Base-by-base conservation (phyloP, 2,329 filamentous ascomycete genomes). In the Penicillium sp. region DNA sequence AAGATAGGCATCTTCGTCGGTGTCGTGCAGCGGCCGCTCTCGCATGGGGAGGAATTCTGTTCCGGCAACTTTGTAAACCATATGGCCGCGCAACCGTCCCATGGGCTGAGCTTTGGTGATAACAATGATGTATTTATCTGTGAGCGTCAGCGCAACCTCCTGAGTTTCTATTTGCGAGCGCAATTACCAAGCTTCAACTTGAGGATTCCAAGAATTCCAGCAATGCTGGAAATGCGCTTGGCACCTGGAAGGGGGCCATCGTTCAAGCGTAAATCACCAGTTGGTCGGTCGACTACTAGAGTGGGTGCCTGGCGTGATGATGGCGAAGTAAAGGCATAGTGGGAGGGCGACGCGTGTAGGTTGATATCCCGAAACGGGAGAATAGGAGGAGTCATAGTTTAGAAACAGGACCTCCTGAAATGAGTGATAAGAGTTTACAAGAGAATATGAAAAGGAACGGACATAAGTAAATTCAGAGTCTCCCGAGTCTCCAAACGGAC, bases 241-340 rank as follows among this genome's bases (percentile, higher is more conserved):
- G 86, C 87, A 29, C 88, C 86, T 52, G 89, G 81, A 48, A 92
- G 80, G 64, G 88, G 85, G 57, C 89, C 89, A 83, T 96, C 89
- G 69, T 88, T 89, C 59, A 99, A 82, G 60, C 92, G 86, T 52
- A 97, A 79, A 76, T 97, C 93, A 60, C 94, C 94, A 15, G 92
- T 94, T 10, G 94, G 94, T 53, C 94, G 86, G 71, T 97, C 94
- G 64, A 99, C 85, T 15, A 96, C 86, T 51, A 99, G 83, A 10
- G 91, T 91, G 15, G 91, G 91, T 29, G 93, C 89, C 77, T 93
- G 87, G 61, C 93, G 92, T 4, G 92, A 93, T 0, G 94, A 97
- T 29, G 94, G 94, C 29, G 94, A 99, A 39, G 91, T 93, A 77
- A 99, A 99, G 68, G 92, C 91, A 82, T 99, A 99, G 73, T 94